Base-by-base conservation (phyloP, 192 early-diverging fungal species). In the Coemansia sp. region DNA sequence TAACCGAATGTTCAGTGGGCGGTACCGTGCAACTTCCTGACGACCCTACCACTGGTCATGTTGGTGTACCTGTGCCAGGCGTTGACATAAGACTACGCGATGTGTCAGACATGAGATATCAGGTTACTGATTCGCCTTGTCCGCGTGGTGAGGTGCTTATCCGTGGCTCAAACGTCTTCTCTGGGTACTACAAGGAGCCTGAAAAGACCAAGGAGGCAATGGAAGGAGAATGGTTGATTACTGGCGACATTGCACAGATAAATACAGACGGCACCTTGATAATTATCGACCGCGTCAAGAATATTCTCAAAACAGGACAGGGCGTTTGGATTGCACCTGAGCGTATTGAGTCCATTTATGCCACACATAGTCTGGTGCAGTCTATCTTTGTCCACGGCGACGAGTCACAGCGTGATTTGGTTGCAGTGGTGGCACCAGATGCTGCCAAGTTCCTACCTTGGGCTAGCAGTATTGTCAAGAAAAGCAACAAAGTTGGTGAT, bases 241-340 rank as follows among this genome's bases (percentile, higher is more conserved):
- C 92, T 3, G 94, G 93, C 23, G 94, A 94, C 66, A 85, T 96
- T 68, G 93, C 84, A 24, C 69, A 79, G 56, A 73, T 89, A 38
- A 88, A 89, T 54, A 63, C 67, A 5, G 70, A 83, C 31, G 94
- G 92, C 16, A 65, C 78, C 7, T 47, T 95, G 26, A 64, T 65
- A 7, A 85, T 94, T 58, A 84, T 95, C 76, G 90, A 91, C 63
- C 81, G 91, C 9, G 81, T 83, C 60, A 91, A 88, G 56, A 90
- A 90, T 53, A 84, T 90, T 23, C 78, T 92, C 73, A 90, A 92
- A 69, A 81, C 94, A 7, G 82, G 88, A 21, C 87, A 88, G 58
- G 92, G 91, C 47, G 88, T 89, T 68, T 97, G 91, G 73, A 83
- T 98, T 63, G 90, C 93, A 4, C 91, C 92, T 7, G 94, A 96